Base-by-base conservation (phyloP, 345 rosid species). In the Eucalyptus globulus region DNA sequence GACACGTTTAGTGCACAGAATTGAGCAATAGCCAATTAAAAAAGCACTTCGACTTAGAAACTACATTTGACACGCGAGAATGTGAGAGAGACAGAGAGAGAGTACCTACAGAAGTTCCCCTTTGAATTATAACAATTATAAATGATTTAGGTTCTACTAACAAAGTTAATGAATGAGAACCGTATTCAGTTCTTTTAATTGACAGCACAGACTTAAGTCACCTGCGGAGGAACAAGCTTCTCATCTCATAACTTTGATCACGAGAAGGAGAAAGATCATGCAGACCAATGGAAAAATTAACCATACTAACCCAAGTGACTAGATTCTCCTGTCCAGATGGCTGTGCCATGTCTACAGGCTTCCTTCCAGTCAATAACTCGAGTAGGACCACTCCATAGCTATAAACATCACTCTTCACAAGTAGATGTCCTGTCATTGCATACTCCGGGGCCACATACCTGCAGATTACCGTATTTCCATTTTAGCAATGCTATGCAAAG, bases 401-500 rank as follows among this genome's bases (percentile, higher is more conserved):
- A 92, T 98, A 98, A 89, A 98, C 99, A 90, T 98, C 99, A 50
- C 99, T 98, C 94, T 98, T 98, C 58, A 97, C 99, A 54, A 98
- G 95, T 89, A 97, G 93, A 94, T 98, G 99, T 91, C 99, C 99
- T 0, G 99, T 98, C 99, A 98, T 98, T 83, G 99, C 99, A 95
- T 98, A 98, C 92, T 98, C 99, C 10, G 99, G 99, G 51, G 99
- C 99, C 87, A 98, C 99, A 91, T 98, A 98, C 90, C 99, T 98
- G 91, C 86, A 91, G 87, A 44, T 65, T 37, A 80, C 53, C 44
- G 26, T 69, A 11, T 53, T 27, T 47, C 27, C 27, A 90, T 22
- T 91, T 81, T 50, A 60, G 72, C n/a, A 62, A 50, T 15, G 89
- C 54, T 43, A 76, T 86, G 80, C 50, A 54, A 60, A 44, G 85